A percentile compares a stretch with the other conserved stretches of the same genome.
phyloP scores from a whole-genome alignment of 2,329 filamentous ascomycete genomes.

The Arthrobotrys sinensis region DNA sequence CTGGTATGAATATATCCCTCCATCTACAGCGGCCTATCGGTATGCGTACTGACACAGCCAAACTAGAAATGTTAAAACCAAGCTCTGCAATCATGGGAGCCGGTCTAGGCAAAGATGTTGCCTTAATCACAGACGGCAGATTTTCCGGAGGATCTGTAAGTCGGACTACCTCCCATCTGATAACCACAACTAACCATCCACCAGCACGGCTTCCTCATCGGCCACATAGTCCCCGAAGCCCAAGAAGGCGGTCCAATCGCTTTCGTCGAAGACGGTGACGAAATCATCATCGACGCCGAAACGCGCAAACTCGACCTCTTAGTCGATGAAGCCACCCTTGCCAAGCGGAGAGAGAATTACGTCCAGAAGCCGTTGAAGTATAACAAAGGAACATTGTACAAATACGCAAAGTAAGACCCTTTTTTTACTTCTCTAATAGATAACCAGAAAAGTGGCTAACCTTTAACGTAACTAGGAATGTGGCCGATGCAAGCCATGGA shows the following conservation, averaged over 20 bases:
- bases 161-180: not conserved
- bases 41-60: not conserved
- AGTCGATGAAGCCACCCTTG: constrained; percentile 71
- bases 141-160: constrained; percentile 72
- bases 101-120: constrained; percentile 78
- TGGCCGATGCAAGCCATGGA: constrained; percentile 74
- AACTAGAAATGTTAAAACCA: constrained; percentile 79
- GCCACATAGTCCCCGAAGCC: constrained; percentile 76
- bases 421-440: constrained; percentile 3
- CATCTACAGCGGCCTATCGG: not conserved
- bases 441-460: not conserved
- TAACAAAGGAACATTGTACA: constrained; percentile 74
- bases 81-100: constrained; percentile 81
- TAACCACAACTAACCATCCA: not conserved
- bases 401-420: constrained; percentile 71
- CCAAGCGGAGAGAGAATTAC: constrained; percentile 71
- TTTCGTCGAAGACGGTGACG: constrained; percentile 74
- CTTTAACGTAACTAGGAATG: constrained; percentile 66
- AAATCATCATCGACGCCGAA: constrained; percentile 75
- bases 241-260: constrained; percentile 75
- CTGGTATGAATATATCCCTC: constrained; percentile 20
- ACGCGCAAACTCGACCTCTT: constrained; percentile 72
- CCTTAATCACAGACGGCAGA: constrained; percentile 80
- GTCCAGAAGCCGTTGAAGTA: constrained; percentile 73
- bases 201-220: constrained; percentile 75